phyloP scores from a whole-genome alignment of 345 rosid species.

The sweet orange (Citrus sinensis) region DNA sequence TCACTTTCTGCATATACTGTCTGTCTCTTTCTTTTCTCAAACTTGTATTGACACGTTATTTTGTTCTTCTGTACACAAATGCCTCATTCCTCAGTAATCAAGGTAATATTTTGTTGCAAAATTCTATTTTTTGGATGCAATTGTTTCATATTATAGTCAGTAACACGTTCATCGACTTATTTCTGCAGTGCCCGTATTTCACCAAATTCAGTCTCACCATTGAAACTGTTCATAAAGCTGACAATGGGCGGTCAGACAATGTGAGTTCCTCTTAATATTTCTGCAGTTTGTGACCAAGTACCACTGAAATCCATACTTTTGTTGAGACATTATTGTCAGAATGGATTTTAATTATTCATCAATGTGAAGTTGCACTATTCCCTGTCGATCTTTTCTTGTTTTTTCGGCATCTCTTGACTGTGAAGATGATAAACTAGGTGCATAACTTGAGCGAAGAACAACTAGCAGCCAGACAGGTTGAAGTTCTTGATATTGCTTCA shows the following conservation, averaged over 20 bases:
- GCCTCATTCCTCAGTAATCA: slow-evolving; percentile 40
- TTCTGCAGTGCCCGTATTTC: slow-evolving; percentile 68
- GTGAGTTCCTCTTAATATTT: slow-evolving; percentile 33
- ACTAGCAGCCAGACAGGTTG: slow-evolving; percentile 52
- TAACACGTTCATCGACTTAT: slow-evolving; percentile 10
- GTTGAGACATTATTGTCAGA: neutral
- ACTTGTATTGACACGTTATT: slow-evolving; percentile 25
- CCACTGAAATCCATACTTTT: neutral
- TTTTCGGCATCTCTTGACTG: slow-evolving; percentile 13
- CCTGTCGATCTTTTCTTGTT: neutral
- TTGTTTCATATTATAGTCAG: neutral
- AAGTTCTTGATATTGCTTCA: slow-evolving; percentile 58
- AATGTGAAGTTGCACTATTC: neutral
- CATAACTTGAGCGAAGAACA: slow-evolving; percentile 50
- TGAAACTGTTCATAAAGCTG: slow-evolving; percentile 59
- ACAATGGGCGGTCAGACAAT: slow-evolving; percentile 57
- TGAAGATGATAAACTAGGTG: slow-evolving; percentile 35
- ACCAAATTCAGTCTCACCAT: slow-evolving; percentile 56
- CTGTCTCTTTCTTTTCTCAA: neutral
- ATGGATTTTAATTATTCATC: neutral
- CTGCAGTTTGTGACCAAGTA: neutral
- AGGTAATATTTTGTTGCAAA: slow-evolving; percentile 36
- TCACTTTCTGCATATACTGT: neutral
- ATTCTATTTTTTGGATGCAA: neutral
- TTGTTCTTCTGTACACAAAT: slow-evolving; percentile 19